phyloP scores from a whole-genome alignment of 176 grass and related monocot genomes.

The Carex pumila region DNA sequence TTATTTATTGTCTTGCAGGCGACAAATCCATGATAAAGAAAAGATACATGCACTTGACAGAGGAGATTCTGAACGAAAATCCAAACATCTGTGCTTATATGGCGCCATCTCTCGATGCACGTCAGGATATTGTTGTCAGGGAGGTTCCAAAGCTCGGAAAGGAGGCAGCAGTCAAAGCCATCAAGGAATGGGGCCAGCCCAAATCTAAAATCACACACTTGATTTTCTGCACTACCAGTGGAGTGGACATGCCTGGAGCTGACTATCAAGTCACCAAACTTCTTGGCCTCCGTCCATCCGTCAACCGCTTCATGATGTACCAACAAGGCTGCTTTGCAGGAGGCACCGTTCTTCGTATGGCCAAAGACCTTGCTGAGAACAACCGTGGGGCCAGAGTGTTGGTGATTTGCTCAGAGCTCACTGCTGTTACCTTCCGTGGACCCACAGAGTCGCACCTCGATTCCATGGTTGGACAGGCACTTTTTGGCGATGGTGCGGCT shows the following conservation, averaged over 20 bases:
- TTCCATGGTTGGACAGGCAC: conserved; percentile 13
- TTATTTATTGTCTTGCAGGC: not conserved
- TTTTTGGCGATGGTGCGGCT: not conserved
- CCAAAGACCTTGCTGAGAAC: conserved; percentile 18
- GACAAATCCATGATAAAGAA: conserved; percentile 23
- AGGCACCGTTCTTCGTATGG: conserved; percentile 12
- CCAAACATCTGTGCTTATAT: conserved; percentile 13
- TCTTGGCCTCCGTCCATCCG: not conserved
- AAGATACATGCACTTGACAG: conserved; percentile 16
- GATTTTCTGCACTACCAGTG: conserved; percentile 21
- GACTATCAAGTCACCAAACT: conserved; percentile 22
- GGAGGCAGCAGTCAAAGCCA: conserved; percentile 10
- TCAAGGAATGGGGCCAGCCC: conserved; percentile 22
- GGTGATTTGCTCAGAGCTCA: conserved; percentile 18
- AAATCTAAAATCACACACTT: conserved; percentile 15
- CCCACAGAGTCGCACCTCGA: conserved; percentile 10
- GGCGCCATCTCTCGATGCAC: conserved; percentile 7
- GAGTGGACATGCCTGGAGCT: conserved; percentile 12
- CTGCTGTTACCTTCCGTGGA: conserved; percentile 4
- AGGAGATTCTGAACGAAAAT: conserved; percentile 19
- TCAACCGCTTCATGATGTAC: conserved; percentile 22
- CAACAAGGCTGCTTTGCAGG: conserved; percentile 19
- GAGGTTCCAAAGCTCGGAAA: conserved; percentile 19
- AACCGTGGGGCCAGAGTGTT: not conserved
- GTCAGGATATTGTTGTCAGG: conserved; percentile 12